phyloP scores from a whole-genome alignment of 2,329 filamentous ascomycete genomes.

The Teratosphaeria viscida region DNA sequence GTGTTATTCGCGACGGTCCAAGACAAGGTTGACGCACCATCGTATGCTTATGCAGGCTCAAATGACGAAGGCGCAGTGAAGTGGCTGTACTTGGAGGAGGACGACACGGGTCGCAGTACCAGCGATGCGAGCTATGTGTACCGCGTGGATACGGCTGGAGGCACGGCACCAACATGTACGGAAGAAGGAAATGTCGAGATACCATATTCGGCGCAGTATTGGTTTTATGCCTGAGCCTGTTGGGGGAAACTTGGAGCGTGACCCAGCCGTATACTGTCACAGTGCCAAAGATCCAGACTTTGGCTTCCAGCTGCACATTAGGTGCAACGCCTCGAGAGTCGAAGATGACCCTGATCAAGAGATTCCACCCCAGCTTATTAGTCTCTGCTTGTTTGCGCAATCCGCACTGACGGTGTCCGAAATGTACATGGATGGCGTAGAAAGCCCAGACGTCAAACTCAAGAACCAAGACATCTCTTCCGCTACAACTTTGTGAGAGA shows the following conservation, averaged over 20 bases:
- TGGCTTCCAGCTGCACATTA: no score
- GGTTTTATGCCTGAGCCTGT: not conserved
- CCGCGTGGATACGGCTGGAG: not conserved
- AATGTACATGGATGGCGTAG: not conserved
- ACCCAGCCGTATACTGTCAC: not conserved
- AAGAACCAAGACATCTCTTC: not conserved
- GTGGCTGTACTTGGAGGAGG: not conserved
- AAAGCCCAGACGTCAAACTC: not conserved
- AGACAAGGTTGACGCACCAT: not conserved
- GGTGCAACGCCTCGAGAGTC: no score
- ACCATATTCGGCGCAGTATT: not conserved
- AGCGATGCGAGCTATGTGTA: not conserved
- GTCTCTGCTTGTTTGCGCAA: not conserved
- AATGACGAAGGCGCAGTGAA: not conserved
- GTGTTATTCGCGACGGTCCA: not conserved
- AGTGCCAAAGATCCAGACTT: not conserved
- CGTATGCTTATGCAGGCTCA: not conserved
- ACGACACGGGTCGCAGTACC: not conserved
- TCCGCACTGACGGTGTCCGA: not conserved
- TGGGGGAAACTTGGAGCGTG: no score
- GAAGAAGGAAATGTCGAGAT: not conserved
- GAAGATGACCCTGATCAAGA: no score
- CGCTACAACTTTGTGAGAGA: not conserved
- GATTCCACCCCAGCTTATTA: no score
- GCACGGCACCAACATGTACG: not conserved